Base-by-base conservation (phyloP, 2,329 filamentous ascomycete species). In the Helotiales sp. region DNA sequence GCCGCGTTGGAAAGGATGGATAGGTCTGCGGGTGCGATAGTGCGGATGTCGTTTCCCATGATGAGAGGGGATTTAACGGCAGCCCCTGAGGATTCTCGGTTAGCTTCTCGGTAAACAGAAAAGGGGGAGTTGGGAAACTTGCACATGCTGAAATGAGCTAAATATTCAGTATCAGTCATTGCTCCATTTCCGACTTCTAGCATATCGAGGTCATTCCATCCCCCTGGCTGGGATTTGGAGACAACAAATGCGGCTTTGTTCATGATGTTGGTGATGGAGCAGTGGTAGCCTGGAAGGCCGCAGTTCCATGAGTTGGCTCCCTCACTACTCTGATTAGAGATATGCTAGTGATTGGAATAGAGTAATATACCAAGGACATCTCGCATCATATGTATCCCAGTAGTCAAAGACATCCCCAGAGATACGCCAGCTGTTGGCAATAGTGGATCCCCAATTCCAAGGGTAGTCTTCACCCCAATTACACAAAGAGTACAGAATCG, bases 381-480 rank as follows among this genome's bases (percentile, higher is more conserved):
- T 74, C 43, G 77, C 72, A 65, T 79, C 78, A 34, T 75, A 72
- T 7, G 82, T 65, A 81, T 81, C 76, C 77, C 81, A 79, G 63
- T 64, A 72, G 72, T 75, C 78, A 66, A 76, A 78, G 11, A 80
- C 77, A 67, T 81, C 79, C 4, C 79, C 79, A 1, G 78, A 74
- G 20, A 80, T 80, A 59, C 79, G 74, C 73, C 79, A 80, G 15
- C 77, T 79, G 59, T 80, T 79, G 3, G 75, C 75, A 34, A 78
- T 73, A 17, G 76, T 77, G 8, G 73, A 70, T 0, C 75, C 77
- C 76, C 77, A 79, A 32, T 77, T 74, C 75, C 75, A 77, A 1
- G 80, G 82, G 34, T 81, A 79, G 45, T 85, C 83, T 64, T 83
- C 79, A 15, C 83, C 84, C 84, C 85, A 86, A 64, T 85, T 78